Base-by-base conservation (phyloP, 371 early-diverging fungal species). In the Actinomortierella wolfii region DNA sequence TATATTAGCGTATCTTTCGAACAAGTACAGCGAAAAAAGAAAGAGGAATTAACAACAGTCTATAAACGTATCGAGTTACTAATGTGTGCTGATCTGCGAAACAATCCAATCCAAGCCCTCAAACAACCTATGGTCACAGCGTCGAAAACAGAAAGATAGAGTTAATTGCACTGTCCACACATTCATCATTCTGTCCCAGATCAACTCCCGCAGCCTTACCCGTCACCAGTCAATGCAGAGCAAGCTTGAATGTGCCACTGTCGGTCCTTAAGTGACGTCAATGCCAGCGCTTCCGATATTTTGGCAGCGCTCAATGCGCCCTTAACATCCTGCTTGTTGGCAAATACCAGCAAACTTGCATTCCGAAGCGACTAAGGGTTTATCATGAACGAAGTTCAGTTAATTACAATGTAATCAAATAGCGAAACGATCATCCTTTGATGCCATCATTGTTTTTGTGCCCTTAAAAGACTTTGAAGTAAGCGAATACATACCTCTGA, bases 211-310 rank as follows among this genome's bases (percentile, higher is more conserved):
- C n/a, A 9, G 24, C 45, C 77, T 64, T 79, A 88, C 89, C 89
- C 90, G 49, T 89, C 89, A 25, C 90, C 90, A 28, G 88, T 82
- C 28, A 89, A 57, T n/a, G 90, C 90, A 57, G 86, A 89, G 61
- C 90, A 89, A 11, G 89, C 88, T 74, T 90, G 89, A 50, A 90
- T 89, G 67, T 89, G 89, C 89, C 90, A 90, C 61, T 88, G 87
- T 49, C 86, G 78, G 74, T 90, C 90, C 57, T 86, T 84, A 29
- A 90, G 60, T 50, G 80, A 81, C 9, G 86, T 80, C 46, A 90
- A 68, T 8, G 81, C 81, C 55, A 90, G 64, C 13, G 83, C 81
- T n/a, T 90, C 87, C 1, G 90, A 88, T 18, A 90, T 85, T 66
- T 89, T 79, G 14, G 87, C 85, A 39, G 90, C 88, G 13, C 79